These are phyloP conservation scores for Trichosporon sp. DNA, from an alignment of 1,284 basidiomycete species.

Conservation along the genomic window DNA sequence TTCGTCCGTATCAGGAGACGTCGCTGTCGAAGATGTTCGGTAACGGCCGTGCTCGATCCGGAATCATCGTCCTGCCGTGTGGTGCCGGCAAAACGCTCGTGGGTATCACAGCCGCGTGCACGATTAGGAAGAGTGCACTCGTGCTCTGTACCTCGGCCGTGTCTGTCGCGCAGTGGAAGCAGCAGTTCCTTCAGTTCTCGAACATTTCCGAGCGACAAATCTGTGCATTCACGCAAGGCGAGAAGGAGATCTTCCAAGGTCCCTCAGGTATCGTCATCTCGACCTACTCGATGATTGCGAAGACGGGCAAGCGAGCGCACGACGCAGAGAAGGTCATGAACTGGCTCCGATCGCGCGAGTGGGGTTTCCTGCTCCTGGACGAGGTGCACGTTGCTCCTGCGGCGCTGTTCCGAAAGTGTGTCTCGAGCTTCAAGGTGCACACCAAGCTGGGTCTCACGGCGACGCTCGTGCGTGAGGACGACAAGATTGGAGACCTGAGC, in stretches of 20 bases:
- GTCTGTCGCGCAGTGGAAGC: constrained; percentile 96
- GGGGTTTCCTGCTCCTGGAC: constrained; percentile 91
- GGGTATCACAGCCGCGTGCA: constrained; percentile 97
- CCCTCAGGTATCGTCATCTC: constrained; percentile 89
- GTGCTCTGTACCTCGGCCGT: constrained; percentile 95
- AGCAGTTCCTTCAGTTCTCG: constrained; percentile 95
- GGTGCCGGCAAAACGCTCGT: constrained; percentile 98
- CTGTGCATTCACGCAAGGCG: constrained; percentile 89
- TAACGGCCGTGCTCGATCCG: constrained; percentile 92
- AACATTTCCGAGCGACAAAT: constrained; percentile 93
- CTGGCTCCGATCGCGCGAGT: constrained; percentile 86
- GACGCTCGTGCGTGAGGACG: constrained; percentile 96
- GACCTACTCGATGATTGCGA: constrained; percentile 97
- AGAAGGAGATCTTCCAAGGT: constrained; percentile 89
- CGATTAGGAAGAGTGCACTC: constrained; percentile 98
- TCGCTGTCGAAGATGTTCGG: constrained; percentile 98
- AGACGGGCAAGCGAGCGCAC: constrained; percentile 89
- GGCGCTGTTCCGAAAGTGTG: constrained; percentile 91
- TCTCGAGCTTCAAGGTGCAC: constrained; percentile 95
- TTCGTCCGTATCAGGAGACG: constrained; percentile 95
- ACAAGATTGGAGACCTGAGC: constrained; percentile 97
- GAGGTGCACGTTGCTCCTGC: constrained; percentile 97
- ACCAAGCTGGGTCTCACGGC: constrained; percentile 82
- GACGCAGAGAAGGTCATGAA: constrained; percentile 99
- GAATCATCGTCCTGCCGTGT: constrained; percentile 97